Base-by-base conservation (phyloP, 129 eudicot genomes). In the Apium graveolens region DNA sequence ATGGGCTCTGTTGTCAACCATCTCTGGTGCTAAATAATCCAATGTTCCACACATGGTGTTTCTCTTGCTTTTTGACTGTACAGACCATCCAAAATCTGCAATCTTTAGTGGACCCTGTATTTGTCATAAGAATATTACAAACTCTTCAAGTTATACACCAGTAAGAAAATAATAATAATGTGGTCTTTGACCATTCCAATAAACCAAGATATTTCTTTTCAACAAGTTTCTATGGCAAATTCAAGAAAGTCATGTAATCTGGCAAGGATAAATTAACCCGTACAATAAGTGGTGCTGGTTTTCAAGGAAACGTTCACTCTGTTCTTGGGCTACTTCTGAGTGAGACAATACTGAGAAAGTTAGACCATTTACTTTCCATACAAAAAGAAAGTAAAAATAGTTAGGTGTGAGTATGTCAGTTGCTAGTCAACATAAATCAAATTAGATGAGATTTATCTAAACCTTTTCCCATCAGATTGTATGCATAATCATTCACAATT, bases 21-120 rank as follows among this genome's bases (percentile, higher is more conserved):
- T 91, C 80, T 95, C 98, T 70, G 97, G 96, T 84, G 98, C 98
- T 71, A 95, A 71, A 79, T 95, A 95, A 81, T 95, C 97, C 78
- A 95, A 80, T 26, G 98, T 90, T 75, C 98, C 97, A 84, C 98
- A 95, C 97, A 95, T 91, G 16, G 99, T 95, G 82, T 83, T 92
- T 75, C 99, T 87, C 88, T 95, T 95, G 86, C 76, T 83, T 73
- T 81, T 83, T 73, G 99, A 91, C 80, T 92, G 96, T 17, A 95
- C 99, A 5, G 99, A 95, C 99, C 99, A 95, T 45, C 97, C 97
- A 80, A 95, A 95, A 81, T 95, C 99, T 17, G 97, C 99, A 85
- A 95, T 91, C 88, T 91, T 95, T 74, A 95, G 80, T 55, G 91
- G 88, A 37, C 99, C 98, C 99, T 95, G 70, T 70, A 78, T 60